Evolutionary conservation across 2,329 filamentous ascomycete species (phyloP).

Genomic region (Lasiodiplodia hormozganensis): DNA sequence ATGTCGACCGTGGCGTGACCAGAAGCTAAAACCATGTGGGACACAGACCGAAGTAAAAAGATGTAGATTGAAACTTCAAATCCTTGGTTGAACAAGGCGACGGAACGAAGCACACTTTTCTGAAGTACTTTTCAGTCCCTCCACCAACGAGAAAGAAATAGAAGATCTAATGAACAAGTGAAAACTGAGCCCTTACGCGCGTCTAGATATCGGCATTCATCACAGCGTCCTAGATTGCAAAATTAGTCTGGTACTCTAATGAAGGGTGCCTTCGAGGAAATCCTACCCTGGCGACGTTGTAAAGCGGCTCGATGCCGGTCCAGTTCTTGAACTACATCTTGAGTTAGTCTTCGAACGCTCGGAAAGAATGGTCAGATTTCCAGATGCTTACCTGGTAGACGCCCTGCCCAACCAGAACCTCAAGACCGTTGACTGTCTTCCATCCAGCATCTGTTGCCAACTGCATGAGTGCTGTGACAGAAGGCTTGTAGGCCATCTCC

Average conservation of each 20-base stretch:
- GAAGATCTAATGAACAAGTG: background rate
- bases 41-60: background rate
- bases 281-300: conserved; percentile 69
- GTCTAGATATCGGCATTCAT: conserved; percentile 24
- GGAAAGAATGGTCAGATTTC: conserved; percentile 47
- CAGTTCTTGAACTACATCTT: conserved; percentile 73
- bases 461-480: conserved; percentile 82
- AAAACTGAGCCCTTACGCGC: background rate
- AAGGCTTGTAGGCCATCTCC: conserved; percentile 97
- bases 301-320: conserved; percentile 81
- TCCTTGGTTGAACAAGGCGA: background rate
- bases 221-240: conserved; percentile 10
- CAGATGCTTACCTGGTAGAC: conserved; percentile 62
- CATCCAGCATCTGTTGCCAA: conserved; percentile 80
- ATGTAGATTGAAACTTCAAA: background rate
- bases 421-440: conserved; percentile 83
- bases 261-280: too few species aligned
- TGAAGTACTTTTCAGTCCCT: background rate
- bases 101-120: background rate
- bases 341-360: conserved; percentile 23
- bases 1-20: background rate
- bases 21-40: background rate
- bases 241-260: background rate
- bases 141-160: background rate
- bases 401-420: conserved; percentile 87